Base-by-base conservation (phyloP, 257 asterid genomes). In the Scutellaria galericulata region DNA sequence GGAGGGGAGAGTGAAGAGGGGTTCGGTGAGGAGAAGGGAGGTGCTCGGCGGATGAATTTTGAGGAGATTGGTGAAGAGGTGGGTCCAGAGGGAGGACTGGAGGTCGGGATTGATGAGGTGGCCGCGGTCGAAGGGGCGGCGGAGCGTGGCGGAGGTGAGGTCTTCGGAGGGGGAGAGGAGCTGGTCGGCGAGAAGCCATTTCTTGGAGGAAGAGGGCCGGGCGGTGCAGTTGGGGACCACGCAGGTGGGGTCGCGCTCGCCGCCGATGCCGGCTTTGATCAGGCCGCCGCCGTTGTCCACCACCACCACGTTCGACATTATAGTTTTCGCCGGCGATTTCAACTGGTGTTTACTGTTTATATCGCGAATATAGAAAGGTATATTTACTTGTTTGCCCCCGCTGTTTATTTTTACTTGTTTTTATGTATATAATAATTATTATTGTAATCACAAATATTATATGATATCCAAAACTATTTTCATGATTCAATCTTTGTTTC, bases 71-170 rank as follows among this genome's bases (percentile, higher is more conserved):
- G 81, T 67, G 84, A 95, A 95, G 76, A 95, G 82, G 77, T 95
- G 95, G 77, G 89, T 53, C 93, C 93, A 92, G 48, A 95, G 64
- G 47, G 95, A 80, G 44, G 99, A 87, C 67, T 95, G 98, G 73
- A 95, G 98, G 37, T 91, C 97, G 24, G 97, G 95, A 72, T 95
- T 91, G 68, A 92, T 88, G 45, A 94, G 86, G 77, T 95, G 70
- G 74, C 97, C 98, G 53, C 96, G 97, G 89, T 91, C 98, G 79
- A 86, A 77, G 20, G 99, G 99, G 66, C 99, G 97, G 84, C 98
- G 96, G 77, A 88, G 78, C 44, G 98, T 87, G 87, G 97, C 97
- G 77, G 99, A 92, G 63, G 99, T 95, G 14, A 95, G 93, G 89
- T 95, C 99, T 52, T 85, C 88, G 35, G 87, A 7, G 7, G 91